phyloP scores from a whole-genome alignment of 2,329 filamentous ascomycete species.

The Colletotrichum euphorbiae region DNA sequence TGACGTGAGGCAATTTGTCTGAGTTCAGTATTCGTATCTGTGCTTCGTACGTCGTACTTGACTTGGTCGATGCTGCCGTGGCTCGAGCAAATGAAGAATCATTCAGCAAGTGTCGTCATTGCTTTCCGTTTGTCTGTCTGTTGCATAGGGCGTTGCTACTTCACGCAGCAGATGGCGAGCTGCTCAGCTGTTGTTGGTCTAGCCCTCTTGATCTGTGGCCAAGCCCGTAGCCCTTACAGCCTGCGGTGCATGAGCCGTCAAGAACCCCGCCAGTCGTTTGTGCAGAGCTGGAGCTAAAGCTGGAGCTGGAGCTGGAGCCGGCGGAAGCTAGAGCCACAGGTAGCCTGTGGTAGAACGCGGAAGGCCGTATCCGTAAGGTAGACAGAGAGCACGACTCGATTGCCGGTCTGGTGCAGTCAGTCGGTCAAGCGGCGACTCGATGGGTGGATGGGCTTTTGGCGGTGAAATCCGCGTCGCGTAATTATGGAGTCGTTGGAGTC shows the following conservation, averaged over 20 bases:
- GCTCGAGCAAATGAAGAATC: neutral
- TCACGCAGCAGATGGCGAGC: neutral
- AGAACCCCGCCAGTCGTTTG: constrained; percentile 3
- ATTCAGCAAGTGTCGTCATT: neutral
- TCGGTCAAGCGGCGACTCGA: neutral
- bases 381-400: neutral
- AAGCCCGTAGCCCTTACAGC: constrained; percentile 14
- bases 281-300: neutral
- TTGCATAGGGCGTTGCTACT: no score
- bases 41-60: neutral
- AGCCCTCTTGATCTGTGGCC: constrained; percentile 29
- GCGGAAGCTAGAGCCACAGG: neutral
- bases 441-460: neutral
- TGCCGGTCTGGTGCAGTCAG: neutral
- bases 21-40: neutral
- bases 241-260: constrained; percentile 4
- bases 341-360: neutral
- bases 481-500: neutral
- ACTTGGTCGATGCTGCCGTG: neutral
- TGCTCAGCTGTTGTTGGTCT: constrained; percentile 7
- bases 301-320: neutral
- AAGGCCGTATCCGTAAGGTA: no score
- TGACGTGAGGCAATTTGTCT: constrained; percentile 3
- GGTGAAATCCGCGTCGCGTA: neutral
- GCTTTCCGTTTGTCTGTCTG: neutral